Evolutionary conservation across 129 eudicot species (phyloP), one percentile per base, ranked within the genome.

Genomic region (Tagetes erecta): DNA sequence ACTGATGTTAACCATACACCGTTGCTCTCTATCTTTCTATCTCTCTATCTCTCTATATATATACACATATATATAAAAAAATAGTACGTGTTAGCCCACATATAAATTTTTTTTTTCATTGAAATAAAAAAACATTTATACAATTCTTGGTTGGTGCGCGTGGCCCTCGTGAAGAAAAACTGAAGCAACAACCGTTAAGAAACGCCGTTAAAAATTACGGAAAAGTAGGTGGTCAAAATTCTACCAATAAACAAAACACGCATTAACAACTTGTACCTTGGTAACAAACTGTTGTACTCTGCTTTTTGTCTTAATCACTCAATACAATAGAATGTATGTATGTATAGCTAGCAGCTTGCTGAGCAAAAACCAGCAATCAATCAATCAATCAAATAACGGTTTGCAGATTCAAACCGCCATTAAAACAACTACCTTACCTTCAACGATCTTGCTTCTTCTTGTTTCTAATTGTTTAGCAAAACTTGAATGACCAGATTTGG

Each of bases 351-450:
- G 38, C 64, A 7, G 9, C 34, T 59, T 59, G 40, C 40, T 59
- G n/a, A 59, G 62, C 62, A 59, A 33, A 10, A 77, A 20, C 27
- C 27, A 20, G 27, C 27, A 20, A 20, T 20, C 27, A 20, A 20
- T 20, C 27, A 20, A 20, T 20, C 27, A 20, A 20, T 20, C 27
- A 20, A 74, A 64, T 74, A 83, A 83, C 86, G 87, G 86, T 78
- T 74, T 83, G 80, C 78, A 85, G 84, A 85, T 79, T 85, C 75
- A 75, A 80, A 78, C 71, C 76, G 67, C 87, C 85, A 75, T 76
- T 55, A 70, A 63, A 72, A 47, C 58, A 45, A 12, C 45, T 12
- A 66, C 12, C 75, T 58, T 69, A 58, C 59, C 20, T 45, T 66
- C 50, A 64, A 44, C 31, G 12, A 53, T 4, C 51, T 45, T 64